Evolutionary conservation across 1,284 basidiomycete genomes (phyloP).

Genomic region (Erythrobasidium hasegawianum): DNA sequence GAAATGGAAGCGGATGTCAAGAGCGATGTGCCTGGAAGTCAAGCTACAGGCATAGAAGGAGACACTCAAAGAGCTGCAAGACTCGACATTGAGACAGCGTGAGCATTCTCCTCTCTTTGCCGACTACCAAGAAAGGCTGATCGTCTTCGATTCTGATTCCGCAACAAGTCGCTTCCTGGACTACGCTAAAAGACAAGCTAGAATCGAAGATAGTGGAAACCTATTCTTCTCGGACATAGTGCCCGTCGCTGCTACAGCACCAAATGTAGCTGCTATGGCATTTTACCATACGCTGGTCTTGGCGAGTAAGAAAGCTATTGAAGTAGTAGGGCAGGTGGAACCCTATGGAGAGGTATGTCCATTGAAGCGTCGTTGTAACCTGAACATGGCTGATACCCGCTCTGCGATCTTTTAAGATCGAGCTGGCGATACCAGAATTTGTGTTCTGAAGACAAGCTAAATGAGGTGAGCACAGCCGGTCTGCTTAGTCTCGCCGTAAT

Average conservation of each 20-base stretch:
- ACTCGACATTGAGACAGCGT: conserved; percentile 3
- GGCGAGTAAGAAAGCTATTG: conserved; percentile 39
- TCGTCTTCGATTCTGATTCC: not conserved
- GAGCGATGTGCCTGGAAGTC: not conserved
- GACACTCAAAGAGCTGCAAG: not conserved
- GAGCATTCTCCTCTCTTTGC: not conserved
- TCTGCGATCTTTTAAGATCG: not conserved
- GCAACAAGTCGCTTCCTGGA: conserved; percentile 15
- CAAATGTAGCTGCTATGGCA: conserved; percentile 46
- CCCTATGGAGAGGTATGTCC: conserved; percentile 45
- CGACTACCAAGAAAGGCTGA: not conserved
- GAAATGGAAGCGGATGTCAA: no score
- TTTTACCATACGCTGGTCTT: conserved; percentile 46
- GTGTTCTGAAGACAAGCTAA: not conserved
- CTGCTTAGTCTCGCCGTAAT: no score
- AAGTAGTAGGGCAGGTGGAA: conserved; percentile 43
- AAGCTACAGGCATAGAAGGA: not conserved
- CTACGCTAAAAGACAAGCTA: conserved; percentile 26
- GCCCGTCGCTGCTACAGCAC: conserved; percentile 39
- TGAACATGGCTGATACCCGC: not conserved
- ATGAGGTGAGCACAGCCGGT: no score
- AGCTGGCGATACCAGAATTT: not conserved
- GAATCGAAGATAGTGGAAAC: not conserved
- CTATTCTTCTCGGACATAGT: conserved; percentile 40
- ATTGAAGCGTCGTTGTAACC: not conserved